phyloP scores from a whole-genome alignment of 2,329 filamentous ascomycete genomes.

The Penicillium occitanis region DNA sequence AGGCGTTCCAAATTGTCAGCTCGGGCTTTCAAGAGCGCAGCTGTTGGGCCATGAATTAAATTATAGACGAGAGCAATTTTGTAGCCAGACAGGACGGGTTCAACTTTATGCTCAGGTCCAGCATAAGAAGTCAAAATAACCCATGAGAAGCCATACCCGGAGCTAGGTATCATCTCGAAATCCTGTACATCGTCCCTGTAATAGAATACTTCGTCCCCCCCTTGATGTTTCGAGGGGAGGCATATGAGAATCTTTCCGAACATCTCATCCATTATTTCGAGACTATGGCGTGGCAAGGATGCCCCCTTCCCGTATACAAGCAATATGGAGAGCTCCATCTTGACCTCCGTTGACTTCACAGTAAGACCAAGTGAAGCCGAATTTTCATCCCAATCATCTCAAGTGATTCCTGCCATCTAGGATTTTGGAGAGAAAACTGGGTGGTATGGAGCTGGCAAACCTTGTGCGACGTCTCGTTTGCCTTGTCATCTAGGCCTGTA shows the following conservation, averaged over 20 bases:
- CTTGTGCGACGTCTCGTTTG: background rate
- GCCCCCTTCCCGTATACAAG: background rate
- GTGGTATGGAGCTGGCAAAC: background rate
- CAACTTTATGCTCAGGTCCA: background rate
- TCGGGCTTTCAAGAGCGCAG: background rate
- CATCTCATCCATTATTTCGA: background rate
- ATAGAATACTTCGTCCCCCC: background rate
- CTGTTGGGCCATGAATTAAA: background rate
- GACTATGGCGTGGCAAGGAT: background rate
- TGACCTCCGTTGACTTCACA: background rate
- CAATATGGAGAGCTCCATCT: background rate
- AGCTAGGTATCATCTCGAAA: background rate
- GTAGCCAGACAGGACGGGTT: background rate
- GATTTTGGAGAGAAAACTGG: background rate
- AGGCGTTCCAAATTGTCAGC: background rate
- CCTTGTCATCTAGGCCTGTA: background rate
- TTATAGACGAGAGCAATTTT: background rate
- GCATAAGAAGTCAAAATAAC: background rate
- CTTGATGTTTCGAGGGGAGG: background rate
- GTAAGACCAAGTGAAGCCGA: background rate
- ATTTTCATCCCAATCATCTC: background rate
- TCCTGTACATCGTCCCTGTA: background rate
- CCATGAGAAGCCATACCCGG: background rate
- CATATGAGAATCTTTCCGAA: background rate
- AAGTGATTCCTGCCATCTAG: background rate